Conservation (phyloP, 202 grass and related monocot species). For the Bolboschoenoplectus hybrid region DNA sequence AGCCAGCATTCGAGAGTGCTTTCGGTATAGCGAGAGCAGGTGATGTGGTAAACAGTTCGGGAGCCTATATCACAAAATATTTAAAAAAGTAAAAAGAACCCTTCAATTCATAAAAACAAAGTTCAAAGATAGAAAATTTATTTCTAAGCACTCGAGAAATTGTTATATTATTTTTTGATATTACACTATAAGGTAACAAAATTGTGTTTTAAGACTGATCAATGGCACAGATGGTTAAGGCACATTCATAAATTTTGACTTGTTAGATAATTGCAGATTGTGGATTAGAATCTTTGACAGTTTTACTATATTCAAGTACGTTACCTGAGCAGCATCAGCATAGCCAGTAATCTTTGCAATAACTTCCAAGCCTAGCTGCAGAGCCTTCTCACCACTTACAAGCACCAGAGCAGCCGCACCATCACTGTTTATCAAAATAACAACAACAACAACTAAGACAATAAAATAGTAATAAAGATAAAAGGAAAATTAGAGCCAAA, state of each 20-base stretch:
- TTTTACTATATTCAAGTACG: conserved; percentile 12
- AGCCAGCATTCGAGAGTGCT: conserved; percentile 67
- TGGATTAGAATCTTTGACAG: neutral
- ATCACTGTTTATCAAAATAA: conserved; percentile 60
- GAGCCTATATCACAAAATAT: conserved; percentile 55
- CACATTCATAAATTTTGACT: neutral
- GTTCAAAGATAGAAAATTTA: neutral
- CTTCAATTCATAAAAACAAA: neutral
- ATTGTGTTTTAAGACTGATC: neutral
- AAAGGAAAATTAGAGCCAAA: neutral
- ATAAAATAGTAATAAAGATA: conserved; percentile 18
- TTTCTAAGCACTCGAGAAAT: conserved; percentile 15
- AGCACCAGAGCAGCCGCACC: conserved; percentile 89
- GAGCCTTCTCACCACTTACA: conserved; percentile 83
- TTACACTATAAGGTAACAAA: neutral
- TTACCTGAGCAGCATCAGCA: conserved; percentile 91
- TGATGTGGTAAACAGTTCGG: conserved; percentile 84
- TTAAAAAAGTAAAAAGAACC: conserved; percentile 21
- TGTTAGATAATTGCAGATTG: conserved; percentile 2
- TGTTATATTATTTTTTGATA: neutral
- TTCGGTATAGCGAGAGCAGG: conserved; percentile 94
- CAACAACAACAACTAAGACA: conserved; percentile 4
- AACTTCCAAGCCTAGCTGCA: conserved; percentile 74
- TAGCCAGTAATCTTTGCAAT: conserved; percentile 84
- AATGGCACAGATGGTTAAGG: neutral